phyloP scores from a whole-genome alignment of 129 eudicot genomes.

The Solidago caesia region DNA sequence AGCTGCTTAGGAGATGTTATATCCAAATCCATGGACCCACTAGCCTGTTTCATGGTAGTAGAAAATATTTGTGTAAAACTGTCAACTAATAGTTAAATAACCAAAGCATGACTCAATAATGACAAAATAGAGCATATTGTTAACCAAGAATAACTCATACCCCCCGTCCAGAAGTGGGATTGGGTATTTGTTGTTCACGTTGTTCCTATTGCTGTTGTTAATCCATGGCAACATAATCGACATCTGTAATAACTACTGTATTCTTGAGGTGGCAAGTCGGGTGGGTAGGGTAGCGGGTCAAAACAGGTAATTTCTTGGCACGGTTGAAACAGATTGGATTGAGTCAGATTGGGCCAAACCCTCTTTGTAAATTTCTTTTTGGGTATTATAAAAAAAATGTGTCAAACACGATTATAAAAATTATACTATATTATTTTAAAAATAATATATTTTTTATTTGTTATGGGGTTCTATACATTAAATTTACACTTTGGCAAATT shows the following conservation, averaged over 20 bases:
- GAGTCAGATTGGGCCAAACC: background rate
- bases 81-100: slow-evolving; percentile 6
- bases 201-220: background rate
- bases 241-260: background rate
- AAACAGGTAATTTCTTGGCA: background rate
- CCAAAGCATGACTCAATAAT: background rate
- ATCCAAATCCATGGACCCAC: slow-evolving; percentile 96
- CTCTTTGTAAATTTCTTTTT: background rate
- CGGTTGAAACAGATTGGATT: background rate
- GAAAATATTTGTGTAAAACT: background rate
- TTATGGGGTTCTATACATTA: too few relatives aligned
- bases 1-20: slow-evolving; percentile 91
- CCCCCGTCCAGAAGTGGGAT: too few relatives aligned
- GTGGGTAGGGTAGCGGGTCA: background rate
- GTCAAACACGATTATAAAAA: background rate
- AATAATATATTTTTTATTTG: too few relatives aligned
- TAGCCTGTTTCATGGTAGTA: slow-evolving; percentile 50
- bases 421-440: background rate
- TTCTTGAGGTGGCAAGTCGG: background rate
- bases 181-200: too few relatives aligned
- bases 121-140: background rate
- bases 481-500: background rate
- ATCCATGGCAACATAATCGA: background rate
- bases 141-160: too few relatives aligned
- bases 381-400: background rate